Percentiles rank a stretch among this genome's conserved stretches.
phyloP scores from a whole-genome alignment of 352 stramenopile genomes.

The Globisporangium paroecandrum region DNA sequence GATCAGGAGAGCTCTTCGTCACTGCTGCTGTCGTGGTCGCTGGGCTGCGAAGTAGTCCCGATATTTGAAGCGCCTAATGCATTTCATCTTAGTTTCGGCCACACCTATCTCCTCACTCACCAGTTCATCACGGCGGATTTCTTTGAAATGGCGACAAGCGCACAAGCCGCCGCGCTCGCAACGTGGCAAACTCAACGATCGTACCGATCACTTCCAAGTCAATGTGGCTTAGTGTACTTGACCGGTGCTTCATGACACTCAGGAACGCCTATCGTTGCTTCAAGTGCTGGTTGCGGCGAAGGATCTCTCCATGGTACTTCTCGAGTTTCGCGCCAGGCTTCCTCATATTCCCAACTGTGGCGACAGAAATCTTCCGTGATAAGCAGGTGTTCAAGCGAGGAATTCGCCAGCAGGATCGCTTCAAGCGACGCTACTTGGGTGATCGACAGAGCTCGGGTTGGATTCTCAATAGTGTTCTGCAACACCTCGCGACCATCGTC shows the following conservation, averaged over 20 bases:
- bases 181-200: neutral
- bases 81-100: too few species aligned
- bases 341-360: neutral
- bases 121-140: too few species aligned
- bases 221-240: slow-evolving; percentile 29
- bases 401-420: neutral
- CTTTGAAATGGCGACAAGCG: too few species aligned
- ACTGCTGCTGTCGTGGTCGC: too few species aligned
- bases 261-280: neutral
- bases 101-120: too few species aligned
- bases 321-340: neutral
- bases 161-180: neutral
- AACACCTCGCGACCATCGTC: too few species aligned
- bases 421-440: neutral
- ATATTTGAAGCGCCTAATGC: too few species aligned
- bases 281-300: slow-evolving; percentile 18
- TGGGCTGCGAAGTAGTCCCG: too few species aligned
- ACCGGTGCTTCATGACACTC: slow-evolving; percentile 70
- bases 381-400: neutral
- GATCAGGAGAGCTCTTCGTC: too few species aligned
- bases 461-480: too few species aligned
- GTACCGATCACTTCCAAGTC: neutral
- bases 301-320: slow-evolving; percentile 71
- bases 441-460: too few species aligned
- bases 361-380: neutral